phyloP scores from a whole-genome alignment of 2,329 filamentous ascomycete genomes.

The Penicillium sp. region DNA sequence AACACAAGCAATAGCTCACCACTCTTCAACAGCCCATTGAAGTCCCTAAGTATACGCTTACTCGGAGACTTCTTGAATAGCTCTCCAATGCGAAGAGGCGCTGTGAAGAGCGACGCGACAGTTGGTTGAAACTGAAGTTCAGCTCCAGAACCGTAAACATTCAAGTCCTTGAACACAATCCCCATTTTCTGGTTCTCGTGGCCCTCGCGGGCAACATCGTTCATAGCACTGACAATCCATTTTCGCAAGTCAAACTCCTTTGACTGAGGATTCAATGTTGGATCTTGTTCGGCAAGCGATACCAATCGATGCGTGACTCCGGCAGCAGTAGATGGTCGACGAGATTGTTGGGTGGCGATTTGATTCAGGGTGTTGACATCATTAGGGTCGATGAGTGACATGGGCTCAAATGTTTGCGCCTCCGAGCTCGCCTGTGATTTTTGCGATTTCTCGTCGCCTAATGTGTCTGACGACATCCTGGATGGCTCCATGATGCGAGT shows the following conservation, averaged over 20 bases:
- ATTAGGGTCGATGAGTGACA: constrained; percentile 11
- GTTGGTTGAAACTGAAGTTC: constrained; percentile 24
- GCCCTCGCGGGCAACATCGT: constrained; percentile 11
- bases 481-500: too few species aligned
- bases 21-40: constrained; percentile 53
- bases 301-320: constrained; percentile 8
- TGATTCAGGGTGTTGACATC: constrained; percentile 19
- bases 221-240: constrained; percentile 17
- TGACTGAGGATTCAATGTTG: constrained; percentile 15
- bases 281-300: constrained; percentile 13
- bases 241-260: constrained; percentile 17
- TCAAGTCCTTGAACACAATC: constrained; percentile 22
- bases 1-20: constrained; percentile 50
- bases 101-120: constrained; percentile 15
- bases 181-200: constrained; percentile 11
- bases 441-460: background rate
- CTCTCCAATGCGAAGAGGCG: constrained; percentile 17
- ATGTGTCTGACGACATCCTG: background rate
- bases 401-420: constrained; percentile 7
- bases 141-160: constrained; percentile 25
- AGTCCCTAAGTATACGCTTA: constrained; percentile 51
- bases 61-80: constrained; percentile 14
- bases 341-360: constrained; percentile 19
- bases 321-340: constrained; percentile 10
- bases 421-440: background rate